These are phyloP conservation scores for Saccharomycopsis schoenii DNA, from an alignment of 805 yeast genomes.

Conservation along the genomic window DNA sequence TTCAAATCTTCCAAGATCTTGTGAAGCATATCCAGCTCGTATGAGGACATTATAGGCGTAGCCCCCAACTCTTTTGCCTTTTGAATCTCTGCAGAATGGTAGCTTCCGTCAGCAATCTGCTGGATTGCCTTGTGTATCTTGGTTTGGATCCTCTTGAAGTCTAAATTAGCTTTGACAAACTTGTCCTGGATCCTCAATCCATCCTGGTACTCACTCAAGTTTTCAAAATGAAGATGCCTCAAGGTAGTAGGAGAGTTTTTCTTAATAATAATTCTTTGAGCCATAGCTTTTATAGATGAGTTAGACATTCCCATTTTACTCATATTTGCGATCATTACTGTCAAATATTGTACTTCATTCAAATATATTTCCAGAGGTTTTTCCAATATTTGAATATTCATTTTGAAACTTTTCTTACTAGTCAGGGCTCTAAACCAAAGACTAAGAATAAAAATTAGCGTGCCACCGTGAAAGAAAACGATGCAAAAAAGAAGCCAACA, in stretches of 20 bases:
- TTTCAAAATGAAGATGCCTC: slow-evolving; percentile 15
- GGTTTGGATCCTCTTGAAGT: slow-evolving; percentile 42
- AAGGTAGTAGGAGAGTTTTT: neutral
- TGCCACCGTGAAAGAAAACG: no score
- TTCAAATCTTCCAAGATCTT: slow-evolving; percentile 34
- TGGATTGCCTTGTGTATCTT: slow-evolving; percentile 35
- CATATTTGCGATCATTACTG: no score
- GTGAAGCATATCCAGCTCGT: slow-evolving; percentile 36
- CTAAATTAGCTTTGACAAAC: slow-evolving; percentile 46
- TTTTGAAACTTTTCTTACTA: no score
- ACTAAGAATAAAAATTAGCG: no score
- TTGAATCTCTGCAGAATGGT: neutral
- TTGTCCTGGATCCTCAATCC: slow-evolving; percentile 50
- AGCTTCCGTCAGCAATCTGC: slow-evolving; percentile 25
- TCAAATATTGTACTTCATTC: no score
- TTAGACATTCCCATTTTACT: neutral
- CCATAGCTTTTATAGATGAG: neutral
- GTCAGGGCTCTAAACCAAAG: no score
- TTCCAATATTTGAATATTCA: no score
- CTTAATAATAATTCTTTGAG: neutral
- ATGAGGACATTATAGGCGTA: slow-evolving; percentile 31
- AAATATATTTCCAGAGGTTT: no score
- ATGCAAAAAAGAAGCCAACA: no score
- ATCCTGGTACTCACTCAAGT: slow-evolving; percentile 27
- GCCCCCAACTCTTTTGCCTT: slow-evolving; percentile 17